A percentile compares a stretch with the other conserved stretches of the same genome.
Evolutionary conservation across 805 yeast species (phyloP).

Genomic region (Candida alai): DNA sequence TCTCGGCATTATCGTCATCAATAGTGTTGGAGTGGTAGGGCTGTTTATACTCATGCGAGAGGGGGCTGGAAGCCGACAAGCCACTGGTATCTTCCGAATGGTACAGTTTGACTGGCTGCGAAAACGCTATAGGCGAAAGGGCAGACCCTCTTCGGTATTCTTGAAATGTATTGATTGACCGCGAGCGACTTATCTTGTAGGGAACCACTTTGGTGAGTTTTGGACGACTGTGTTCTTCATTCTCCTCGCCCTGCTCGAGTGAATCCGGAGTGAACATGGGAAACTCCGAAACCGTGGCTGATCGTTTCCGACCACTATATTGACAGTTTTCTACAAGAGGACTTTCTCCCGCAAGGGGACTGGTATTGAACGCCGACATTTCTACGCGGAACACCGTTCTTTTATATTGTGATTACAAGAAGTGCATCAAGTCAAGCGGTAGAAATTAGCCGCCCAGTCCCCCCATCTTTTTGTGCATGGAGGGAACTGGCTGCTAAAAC

Average conservation of each 20-base stretch:
- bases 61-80: too few species aligned
- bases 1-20: slow-evolving; percentile 10
- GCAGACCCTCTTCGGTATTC: slow-evolving; percentile 4
- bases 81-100: too few species aligned
- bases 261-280: background rate
- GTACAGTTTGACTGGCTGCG: slow-evolving; percentile 1
- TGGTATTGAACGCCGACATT: too few species aligned
- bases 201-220: slow-evolving; percentile 6
- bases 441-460: too few species aligned
- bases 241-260: background rate
- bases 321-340: too few species aligned
- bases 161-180: slow-evolving; percentile 8
- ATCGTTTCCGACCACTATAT: slow-evolving; percentile 6
- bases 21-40: slow-evolving; percentile 5
- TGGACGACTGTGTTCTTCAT: background rate
- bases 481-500: too few species aligned
- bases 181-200: slow-evolving; percentile 9
- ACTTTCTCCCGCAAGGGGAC: too few species aligned
- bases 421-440: too few species aligned
- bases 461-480: too few species aligned
- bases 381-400: too few species aligned
- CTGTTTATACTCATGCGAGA: background rate
- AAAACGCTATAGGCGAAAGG: background rate
- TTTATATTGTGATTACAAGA: too few species aligned
- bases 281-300: slow-evolving; percentile 9